These are phyloP conservation scores for Zoysia pacifica DNA, from an alignment of 176 grass and related monocot genomes.

Conservation along the genomic window DNA sequence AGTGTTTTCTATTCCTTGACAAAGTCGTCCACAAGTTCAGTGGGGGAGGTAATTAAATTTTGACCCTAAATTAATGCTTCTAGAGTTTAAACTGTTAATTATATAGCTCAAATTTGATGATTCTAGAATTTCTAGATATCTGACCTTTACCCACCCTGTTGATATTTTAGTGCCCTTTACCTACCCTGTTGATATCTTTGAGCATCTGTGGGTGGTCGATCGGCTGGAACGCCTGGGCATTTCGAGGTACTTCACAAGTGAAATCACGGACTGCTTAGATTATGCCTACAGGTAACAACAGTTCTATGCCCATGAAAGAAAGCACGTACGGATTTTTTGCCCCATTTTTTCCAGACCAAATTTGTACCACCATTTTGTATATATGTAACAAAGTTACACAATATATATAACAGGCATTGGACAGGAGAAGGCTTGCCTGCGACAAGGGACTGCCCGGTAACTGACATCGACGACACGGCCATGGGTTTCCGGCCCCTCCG, in stretches of 20 bases:
- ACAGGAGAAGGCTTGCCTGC: constrained; percentile 24
- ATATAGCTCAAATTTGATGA: no score
- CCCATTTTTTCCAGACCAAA: no score
- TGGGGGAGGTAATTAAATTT: constrained; percentile 6
- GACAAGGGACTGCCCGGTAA: not conserved
- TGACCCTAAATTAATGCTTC: not conserved
- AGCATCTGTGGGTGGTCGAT: constrained; percentile 46
- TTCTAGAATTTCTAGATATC: no score
- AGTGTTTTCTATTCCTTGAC: constrained; percentile 50
- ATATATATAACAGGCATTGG: constrained; percentile 14
- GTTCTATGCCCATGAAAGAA: no score
- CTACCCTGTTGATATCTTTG: constrained; percentile 47
- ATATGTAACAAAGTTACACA: no score
- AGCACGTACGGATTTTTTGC: no score
- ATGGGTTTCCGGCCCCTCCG: constrained; percentile 64
- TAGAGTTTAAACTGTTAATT: no score
- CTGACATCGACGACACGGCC: constrained; percentile 61
- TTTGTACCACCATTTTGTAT: no score
- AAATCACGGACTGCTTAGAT: constrained; percentile 28
- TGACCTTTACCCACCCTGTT: no score
- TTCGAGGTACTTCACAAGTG: constrained; percentile 32
- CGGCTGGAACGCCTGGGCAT: constrained; percentile 46
- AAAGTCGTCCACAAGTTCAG: constrained; percentile 38
- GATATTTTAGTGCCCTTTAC: constrained; percentile 20
- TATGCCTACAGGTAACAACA: constrained; percentile 11